phyloP scores from a whole-genome alignment of 2,329 filamentous ascomycete genomes.

The Podosphaera aphanis region DNA sequence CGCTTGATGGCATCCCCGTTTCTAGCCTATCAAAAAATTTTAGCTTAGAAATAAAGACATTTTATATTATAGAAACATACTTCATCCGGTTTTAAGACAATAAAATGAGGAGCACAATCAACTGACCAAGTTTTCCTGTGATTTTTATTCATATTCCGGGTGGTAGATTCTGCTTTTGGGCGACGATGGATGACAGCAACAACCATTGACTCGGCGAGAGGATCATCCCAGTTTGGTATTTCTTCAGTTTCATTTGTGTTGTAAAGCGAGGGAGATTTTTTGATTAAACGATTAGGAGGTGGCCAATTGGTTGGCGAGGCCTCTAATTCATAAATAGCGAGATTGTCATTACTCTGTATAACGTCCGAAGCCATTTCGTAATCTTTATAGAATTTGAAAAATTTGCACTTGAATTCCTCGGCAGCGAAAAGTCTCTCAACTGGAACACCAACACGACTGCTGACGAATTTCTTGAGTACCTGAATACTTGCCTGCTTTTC shows the following conservation, averaged over 20 bases:
- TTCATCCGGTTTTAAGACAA: slow-evolving; percentile 54
- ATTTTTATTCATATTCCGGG: slow-evolving; percentile 11
- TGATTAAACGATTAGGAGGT: slow-evolving; percentile 18
- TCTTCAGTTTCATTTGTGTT: slow-evolving; percentile 22
- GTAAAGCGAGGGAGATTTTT: slow-evolving; percentile 18
- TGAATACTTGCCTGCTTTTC: slow-evolving; percentile 52
- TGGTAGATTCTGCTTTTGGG: slow-evolving; percentile 14
- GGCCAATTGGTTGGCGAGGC: slow-evolving; percentile 56
- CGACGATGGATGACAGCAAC: slow-evolving; percentile 47
- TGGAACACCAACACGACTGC: slow-evolving; percentile 41
- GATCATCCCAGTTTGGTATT: slow-evolving; percentile 30
- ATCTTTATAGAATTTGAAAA: slow-evolving; percentile 73
- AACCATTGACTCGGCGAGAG: slow-evolving; percentile 40
- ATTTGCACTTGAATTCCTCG: slow-evolving; percentile 62
- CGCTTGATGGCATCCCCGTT: slow-evolving; percentile 48
- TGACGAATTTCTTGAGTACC: slow-evolving; percentile 44
- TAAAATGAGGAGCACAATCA: slow-evolving; percentile 34
- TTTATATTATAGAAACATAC: slow-evolving; percentile 17
- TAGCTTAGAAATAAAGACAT: neutral
- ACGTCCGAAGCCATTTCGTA: slow-evolving; percentile 43
- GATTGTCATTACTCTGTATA: slow-evolving; percentile 37
- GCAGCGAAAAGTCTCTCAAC: slow-evolving; percentile 47
- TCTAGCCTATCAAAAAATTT: slow-evolving; percentile 19
- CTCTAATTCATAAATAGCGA: slow-evolving; percentile 59
- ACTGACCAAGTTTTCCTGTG: slow-evolving; percentile 16